phyloP scores from a whole-genome alignment of 2,329 filamentous ascomycete genomes.

The Plectosphaerella sp. region DNA sequence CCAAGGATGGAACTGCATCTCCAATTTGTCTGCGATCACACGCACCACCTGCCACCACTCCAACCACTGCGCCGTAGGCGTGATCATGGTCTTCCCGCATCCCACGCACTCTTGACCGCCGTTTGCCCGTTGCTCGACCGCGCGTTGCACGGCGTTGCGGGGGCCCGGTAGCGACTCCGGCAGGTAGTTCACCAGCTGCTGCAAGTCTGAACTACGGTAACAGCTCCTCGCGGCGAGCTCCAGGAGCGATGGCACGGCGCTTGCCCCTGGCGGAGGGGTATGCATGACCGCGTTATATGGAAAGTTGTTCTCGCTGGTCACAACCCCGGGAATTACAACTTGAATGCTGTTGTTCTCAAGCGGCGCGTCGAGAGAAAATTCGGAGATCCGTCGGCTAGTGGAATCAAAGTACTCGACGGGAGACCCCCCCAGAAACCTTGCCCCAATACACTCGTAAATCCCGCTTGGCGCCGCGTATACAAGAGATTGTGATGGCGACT shows the following conservation, averaged over 20 bases:
- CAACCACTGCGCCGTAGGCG: slow-evolving; percentile 54
- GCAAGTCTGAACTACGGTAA: slow-evolving; percentile 35
- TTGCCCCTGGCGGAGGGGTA: slow-evolving; percentile 8
- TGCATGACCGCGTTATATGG: slow-evolving; percentile 11
- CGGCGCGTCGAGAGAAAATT: slow-evolving; percentile 15
- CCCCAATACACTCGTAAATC: slow-evolving; percentile 9
- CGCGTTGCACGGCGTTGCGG: slow-evolving; percentile 31
- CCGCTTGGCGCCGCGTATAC: slow-evolving; percentile 1
- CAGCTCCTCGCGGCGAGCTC: slow-evolving; percentile 46
- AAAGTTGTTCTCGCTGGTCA: slow-evolving; percentile 5
- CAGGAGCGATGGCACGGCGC: slow-evolving; percentile 42
- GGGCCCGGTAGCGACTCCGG: slow-evolving; percentile 36
- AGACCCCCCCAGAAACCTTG: slow-evolving; percentile 16
- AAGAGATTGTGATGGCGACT: not conserved
- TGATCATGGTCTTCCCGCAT: slow-evolving; percentile 43
- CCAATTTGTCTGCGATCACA: slow-evolving; percentile 5
- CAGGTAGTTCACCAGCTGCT: slow-evolving; percentile 37
- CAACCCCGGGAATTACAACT: slow-evolving; percentile 7
- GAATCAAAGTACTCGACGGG: slow-evolving; percentile 23
- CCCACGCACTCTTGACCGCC: slow-evolving; percentile 49
- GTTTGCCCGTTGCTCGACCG: slow-evolving; percentile 34
- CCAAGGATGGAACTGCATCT: slow-evolving; percentile 15
- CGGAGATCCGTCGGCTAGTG: slow-evolving; percentile 12
- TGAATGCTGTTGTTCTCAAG: slow-evolving; percentile 5
- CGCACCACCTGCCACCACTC: slow-evolving; percentile 51